Evolutionary conservation across 2,329 filamentous ascomycete species (phyloP).

Genomic region (Sclerotinia borealis): DNA sequence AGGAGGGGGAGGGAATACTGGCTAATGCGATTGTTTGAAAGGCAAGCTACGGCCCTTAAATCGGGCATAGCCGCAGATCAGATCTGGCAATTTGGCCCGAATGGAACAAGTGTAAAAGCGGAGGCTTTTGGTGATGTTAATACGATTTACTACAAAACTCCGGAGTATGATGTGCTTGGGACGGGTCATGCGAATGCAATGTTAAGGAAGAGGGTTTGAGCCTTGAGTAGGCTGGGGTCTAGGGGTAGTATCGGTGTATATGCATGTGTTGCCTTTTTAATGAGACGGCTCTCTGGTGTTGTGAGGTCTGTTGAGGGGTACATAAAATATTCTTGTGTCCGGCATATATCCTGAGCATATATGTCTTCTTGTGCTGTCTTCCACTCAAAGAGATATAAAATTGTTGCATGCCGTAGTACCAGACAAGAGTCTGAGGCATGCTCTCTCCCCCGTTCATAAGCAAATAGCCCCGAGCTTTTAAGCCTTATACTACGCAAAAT

Average conservation of each 20-base stretch:
- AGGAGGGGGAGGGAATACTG: no score
- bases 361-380: background rate
- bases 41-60: conserved; percentile 23
- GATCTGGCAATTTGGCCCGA: conserved; percentile 28
- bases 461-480: background rate
- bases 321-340: no score
- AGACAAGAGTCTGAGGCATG: conserved; percentile 5
- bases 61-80: conserved; percentile 25
- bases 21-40: background rate
- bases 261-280: background rate
- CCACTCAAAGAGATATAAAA: background rate
- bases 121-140: conserved; percentile 22
- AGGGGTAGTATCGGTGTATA: background rate
- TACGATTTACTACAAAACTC: conserved; percentile 23
- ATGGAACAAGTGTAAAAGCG: conserved; percentile 18
- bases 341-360: background rate
- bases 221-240: no score
- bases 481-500: no score
- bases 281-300: background rate
- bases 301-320: background rate
- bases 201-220: conserved; percentile 21
- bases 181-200: conserved; percentile 22
- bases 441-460: background rate
- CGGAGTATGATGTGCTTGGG: conserved; percentile 22
- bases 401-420: background rate